phyloP scores from a whole-genome alignment of 495 filamentous ascomycete species.

The Penicillium ucsense region DNA sequence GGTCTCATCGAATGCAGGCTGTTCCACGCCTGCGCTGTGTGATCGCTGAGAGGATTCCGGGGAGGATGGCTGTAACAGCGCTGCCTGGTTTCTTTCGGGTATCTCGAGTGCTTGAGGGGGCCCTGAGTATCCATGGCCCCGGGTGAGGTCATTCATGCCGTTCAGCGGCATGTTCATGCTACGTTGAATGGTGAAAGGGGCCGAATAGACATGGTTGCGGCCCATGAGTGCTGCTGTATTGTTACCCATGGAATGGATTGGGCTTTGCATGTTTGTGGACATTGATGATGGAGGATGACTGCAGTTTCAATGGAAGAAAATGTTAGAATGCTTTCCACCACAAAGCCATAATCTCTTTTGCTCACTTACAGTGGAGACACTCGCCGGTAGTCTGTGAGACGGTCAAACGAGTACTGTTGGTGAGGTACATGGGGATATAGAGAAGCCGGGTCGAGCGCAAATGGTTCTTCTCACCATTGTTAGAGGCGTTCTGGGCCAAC shows the following conservation, averaged over 20 bases:
- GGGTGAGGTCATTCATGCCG: conserved; percentile 26
- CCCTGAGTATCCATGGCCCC: conserved; percentile 23
- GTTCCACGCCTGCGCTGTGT: conserved; percentile 20
- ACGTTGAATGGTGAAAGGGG: conserved; percentile 26
- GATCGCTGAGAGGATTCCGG: conserved; percentile 26
- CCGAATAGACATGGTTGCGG: conserved; percentile 26
- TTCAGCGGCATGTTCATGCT: conserved; percentile 23
- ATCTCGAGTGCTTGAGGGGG: conserved; percentile 27
- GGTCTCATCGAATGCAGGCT: conserved; percentile 51
- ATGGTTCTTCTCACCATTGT: conserved; percentile 20
- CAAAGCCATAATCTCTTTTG: neutral
- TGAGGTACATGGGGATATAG: conserved; percentile 30
- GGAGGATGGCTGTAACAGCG: conserved; percentile 22
- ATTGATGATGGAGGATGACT: conserved; percentile 32
- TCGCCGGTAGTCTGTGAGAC: conserved; percentile 33
- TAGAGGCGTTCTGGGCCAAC: too few species aligned
- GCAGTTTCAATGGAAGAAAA: neutral
- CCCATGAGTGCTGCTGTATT: conserved; percentile 23
- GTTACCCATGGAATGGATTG: conserved; percentile 13
- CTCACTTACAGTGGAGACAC: conserved; percentile 35
- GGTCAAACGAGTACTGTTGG: conserved; percentile 26
- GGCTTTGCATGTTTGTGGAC: conserved; percentile 24
- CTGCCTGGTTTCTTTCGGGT: conserved; percentile 24
- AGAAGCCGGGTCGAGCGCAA: conserved; percentile 28
- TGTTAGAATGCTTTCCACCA: too few species aligned